These are phyloP conservation scores for Aquilaria yunnanensis DNA, from an alignment of 345 rosid genomes.

Conservation along the genomic window DNA sequence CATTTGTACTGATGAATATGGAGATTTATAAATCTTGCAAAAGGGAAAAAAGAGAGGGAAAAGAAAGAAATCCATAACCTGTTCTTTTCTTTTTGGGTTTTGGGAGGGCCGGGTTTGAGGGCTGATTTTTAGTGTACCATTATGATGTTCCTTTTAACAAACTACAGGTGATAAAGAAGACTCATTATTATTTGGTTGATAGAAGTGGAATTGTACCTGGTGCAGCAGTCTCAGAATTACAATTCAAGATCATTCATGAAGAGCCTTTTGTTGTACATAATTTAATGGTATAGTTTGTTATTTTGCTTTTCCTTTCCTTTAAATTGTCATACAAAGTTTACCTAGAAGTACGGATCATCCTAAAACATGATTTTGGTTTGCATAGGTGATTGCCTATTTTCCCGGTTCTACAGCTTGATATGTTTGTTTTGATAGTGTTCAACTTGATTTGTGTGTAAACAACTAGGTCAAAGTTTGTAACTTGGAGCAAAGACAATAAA, in stretches of 20 bases:
- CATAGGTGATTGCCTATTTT: neutral
- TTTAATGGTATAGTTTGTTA: conserved; percentile 41
- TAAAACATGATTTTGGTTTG: too few relatives aligned
- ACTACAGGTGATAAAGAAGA: conserved; percentile 91
- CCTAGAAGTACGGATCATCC: too few relatives aligned
- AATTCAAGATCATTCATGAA: conserved; percentile 71
- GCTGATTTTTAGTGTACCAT: conserved; percentile 6
- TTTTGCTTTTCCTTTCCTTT: neutral
- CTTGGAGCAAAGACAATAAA: too few relatives aligned
- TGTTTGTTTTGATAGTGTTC: too few relatives aligned
- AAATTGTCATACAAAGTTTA: too few relatives aligned
- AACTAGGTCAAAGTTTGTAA: too few relatives aligned
- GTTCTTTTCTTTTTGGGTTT: too few relatives aligned
- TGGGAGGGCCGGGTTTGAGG: too few relatives aligned
- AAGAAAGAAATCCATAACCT: too few relatives aligned
- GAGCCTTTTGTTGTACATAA: conserved; percentile 70
- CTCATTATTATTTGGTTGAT: conserved; percentile 92
- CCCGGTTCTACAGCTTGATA: neutral
- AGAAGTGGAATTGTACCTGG: conserved; percentile 70
- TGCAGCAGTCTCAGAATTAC: conserved; percentile 81
- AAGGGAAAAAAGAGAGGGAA: too few relatives aligned
- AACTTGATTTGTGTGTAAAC: neutral
- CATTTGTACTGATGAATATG: too few relatives aligned
- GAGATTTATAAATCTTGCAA: too few relatives aligned
- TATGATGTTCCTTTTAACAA: conserved; percentile 3